These are phyloP conservation scores for Exophiala alcalophila DNA, from an alignment of 2,329 filamentous ascomycete genomes.

Conservation along the genomic window DNA sequence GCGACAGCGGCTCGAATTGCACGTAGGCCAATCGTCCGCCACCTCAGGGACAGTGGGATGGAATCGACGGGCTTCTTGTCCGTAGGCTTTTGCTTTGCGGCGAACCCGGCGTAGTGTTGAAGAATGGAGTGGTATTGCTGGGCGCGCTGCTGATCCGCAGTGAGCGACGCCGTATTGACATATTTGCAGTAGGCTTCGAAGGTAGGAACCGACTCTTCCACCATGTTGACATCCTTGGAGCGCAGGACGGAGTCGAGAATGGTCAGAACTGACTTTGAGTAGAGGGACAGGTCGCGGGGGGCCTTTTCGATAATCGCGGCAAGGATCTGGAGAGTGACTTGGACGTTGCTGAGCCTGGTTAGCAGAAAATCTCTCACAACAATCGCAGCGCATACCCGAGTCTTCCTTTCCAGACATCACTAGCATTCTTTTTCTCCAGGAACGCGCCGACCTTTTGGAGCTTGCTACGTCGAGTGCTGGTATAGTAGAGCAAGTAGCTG, in stretches of 20 bases:
- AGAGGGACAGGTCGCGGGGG: conserved; percentile 83
- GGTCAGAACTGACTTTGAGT: conserved; percentile 78
- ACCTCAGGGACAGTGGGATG: conserved; percentile 72
- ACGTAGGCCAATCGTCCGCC: conserved; percentile 69
- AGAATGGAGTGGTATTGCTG: conserved; percentile 80
- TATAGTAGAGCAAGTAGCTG: conserved; percentile 95
- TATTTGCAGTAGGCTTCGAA: conserved; percentile 86
- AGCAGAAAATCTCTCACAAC: conserved; percentile 13
- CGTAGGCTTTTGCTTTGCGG: conserved; percentile 57
- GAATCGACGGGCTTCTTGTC: conserved; percentile 39
- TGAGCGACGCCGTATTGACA: conserved; percentile 80
- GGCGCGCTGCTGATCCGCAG: conserved; percentile 80
- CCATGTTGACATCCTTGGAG: conserved; percentile 85
- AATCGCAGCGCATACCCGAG: conserved; percentile 65
- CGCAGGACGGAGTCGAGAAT: conserved; percentile 79
- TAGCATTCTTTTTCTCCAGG: conserved; percentile 87
- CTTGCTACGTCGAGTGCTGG: conserved; percentile 89
- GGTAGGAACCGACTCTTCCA: conserved; percentile 81
- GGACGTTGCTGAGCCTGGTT: conserved; percentile 66
- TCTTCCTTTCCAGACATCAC: conserved; percentile 83
- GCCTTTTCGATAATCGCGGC: conserved; percentile 89
- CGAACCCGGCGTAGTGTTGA: conserved; percentile 73
- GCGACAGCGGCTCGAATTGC: conserved; percentile 79
- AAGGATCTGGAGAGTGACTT: conserved; percentile 91
- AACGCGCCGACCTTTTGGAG: conserved; percentile 94